phyloP scores from a whole-genome alignment of 805 yeast genomes.

The Yarrowia deformans region DNA sequence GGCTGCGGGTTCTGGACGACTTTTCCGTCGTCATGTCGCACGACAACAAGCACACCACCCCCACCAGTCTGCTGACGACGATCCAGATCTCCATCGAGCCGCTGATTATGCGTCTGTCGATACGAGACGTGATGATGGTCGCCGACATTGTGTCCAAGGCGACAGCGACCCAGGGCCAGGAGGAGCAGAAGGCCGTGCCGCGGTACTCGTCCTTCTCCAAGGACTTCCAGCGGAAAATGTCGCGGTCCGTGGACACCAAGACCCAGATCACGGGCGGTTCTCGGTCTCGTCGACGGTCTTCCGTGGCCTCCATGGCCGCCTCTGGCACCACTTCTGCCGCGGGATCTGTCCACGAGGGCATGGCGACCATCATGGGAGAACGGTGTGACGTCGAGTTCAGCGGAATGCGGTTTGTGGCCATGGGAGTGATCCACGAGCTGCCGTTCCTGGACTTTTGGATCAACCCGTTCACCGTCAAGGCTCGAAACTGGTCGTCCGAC shows the following conservation, averaged over 20 bases:
- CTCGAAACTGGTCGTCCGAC: constrained; percentile 87
- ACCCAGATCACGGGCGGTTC: constrained; percentile 18
- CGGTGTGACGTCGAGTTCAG: constrained; percentile 69
- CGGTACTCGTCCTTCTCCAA: constrained; percentile 43
- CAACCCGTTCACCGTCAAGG: constrained; percentile 70
- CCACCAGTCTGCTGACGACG: constrained; percentile 63
- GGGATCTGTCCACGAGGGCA: constrained; percentile 13
- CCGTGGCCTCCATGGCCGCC: constrained; percentile 14
- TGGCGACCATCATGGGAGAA: constrained; percentile 69
- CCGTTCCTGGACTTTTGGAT: constrained; percentile 84
- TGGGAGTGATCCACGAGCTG: constrained; percentile 90
- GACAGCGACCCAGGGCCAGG: constrained; percentile 47
- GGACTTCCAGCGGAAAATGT: constrained; percentile 29
- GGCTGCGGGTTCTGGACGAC: constrained; percentile 83
- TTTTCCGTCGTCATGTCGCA: constrained; percentile 78
- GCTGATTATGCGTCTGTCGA: constrained; percentile 76
- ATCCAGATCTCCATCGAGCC: constrained; percentile 81
- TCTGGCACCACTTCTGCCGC: constrained; percentile 24
- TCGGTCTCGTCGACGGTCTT: constrained; percentile 34
- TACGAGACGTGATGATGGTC: constrained; percentile 86
- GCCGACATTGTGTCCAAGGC: constrained; percentile 76
- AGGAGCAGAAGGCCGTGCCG: constrained; percentile 32
- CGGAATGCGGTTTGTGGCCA: constrained; percentile 80
- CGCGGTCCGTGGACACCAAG: constrained; percentile 26
- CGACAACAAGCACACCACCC: constrained; percentile 72